A percentile compares a stretch with the other conserved stretches of the same genome.
Evolutionary conservation across 2,329 filamentous ascomycete species (phyloP).

Genomic region (Davidsoniella neocaledoniae): DNA sequence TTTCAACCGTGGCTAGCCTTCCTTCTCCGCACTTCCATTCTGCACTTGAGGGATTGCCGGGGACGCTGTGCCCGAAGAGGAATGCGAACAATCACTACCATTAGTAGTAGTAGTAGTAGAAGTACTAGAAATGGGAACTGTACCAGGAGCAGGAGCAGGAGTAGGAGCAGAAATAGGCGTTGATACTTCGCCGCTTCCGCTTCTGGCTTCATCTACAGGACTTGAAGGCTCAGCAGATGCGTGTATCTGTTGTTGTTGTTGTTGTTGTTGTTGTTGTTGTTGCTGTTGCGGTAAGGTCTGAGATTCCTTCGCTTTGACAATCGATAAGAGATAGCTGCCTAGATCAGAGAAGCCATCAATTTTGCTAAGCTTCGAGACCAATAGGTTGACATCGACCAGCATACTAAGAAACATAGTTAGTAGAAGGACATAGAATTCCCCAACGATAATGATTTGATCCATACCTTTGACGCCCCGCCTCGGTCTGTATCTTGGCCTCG

Average conservation of each 20-base stretch:
- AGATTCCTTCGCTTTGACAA: constrained; percentile 44
- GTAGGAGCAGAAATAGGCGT: not conserved
- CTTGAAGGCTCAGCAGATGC: not conserved
- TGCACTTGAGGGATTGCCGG: not conserved
- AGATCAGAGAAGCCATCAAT: constrained; percentile 65
- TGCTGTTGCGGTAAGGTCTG: constrained; percentile 14
- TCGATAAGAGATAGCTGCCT: constrained; percentile 49
- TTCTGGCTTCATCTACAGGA: not conserved
- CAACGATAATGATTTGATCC: constrained; percentile 17
- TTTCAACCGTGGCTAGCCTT: not conserved
- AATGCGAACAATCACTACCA: not conserved
- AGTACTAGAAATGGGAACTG: no score
- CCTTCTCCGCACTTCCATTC: not conserved
- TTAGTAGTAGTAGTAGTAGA: not conserved
- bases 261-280: not conserved
- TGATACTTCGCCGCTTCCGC: not conserved
- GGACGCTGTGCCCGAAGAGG: not conserved
- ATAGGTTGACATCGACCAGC: constrained; percentile 56
- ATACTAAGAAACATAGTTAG: constrained; percentile 37
- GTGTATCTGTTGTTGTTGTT: not conserved
- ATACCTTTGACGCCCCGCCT: constrained; percentile 55
- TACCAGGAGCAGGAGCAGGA: not conserved
- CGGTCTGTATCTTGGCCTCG: constrained; percentile 46
- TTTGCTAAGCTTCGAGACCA: constrained; percentile 54
- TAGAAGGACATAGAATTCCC: not conserved